phyloP scores from a whole-genome alignment of 345 rosid species.

The Balakata baccata region DNA sequence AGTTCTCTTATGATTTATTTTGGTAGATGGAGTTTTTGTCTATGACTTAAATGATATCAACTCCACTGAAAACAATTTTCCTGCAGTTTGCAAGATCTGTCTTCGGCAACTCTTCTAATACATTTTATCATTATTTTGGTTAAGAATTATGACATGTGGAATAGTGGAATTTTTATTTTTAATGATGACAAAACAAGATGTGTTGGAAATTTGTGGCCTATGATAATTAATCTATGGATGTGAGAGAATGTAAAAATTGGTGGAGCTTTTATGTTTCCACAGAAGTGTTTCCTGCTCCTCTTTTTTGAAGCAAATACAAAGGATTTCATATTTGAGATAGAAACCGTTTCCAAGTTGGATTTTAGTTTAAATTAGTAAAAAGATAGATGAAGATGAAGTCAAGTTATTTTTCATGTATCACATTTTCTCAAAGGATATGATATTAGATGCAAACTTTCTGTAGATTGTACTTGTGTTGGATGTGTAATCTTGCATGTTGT shows the following conservation, averaged over 20 bases:
- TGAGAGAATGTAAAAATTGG: not conserved
- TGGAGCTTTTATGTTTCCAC: not conserved
- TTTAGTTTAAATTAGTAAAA: not conserved
- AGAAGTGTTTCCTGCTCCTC: not conserved
- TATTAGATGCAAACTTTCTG: not conserved
- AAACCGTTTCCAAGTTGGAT: not conserved
- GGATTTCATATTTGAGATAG: not conserved
- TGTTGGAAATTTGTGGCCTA: not conserved
- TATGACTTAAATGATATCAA: not conserved
- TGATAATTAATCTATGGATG: not conserved
- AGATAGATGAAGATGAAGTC: slow-evolving; percentile 1
- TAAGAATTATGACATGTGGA: not conserved
- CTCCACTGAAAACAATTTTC: not conserved
- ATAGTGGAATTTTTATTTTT: not conserved
- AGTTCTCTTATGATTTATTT: not conserved
- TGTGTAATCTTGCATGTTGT: slow-evolving; percentile 19
- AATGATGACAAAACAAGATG: not conserved
- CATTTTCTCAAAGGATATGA: not conserved
- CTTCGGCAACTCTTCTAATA: not conserved
- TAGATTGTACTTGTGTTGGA: not conserved
- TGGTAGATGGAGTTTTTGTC: not conserved
- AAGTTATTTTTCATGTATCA: not conserved
- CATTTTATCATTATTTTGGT: not conserved
- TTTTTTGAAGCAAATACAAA: not conserved
- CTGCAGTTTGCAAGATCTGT: not conserved